Evolutionary conservation across 1,284 basidiomycete species (phyloP).

Genomic region (Trametes hirsuta): DNA sequence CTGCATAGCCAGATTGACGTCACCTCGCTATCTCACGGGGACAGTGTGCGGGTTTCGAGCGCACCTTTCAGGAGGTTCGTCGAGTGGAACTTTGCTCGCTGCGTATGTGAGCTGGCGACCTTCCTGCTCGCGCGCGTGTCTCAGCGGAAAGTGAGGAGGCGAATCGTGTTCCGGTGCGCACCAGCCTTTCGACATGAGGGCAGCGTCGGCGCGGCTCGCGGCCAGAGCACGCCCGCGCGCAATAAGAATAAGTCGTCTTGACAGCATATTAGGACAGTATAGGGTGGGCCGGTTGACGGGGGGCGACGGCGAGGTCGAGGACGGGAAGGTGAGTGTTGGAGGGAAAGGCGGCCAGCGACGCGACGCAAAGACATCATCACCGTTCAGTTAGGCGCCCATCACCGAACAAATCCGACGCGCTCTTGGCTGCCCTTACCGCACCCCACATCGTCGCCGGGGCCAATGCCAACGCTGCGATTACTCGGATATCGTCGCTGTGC

Average conservation of each 20-base stretch:
- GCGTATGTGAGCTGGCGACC: slow-evolving; percentile 46
- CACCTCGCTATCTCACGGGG: slow-evolving; percentile 2
- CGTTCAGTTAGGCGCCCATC: slow-evolving; percentile 21
- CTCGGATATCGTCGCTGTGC: background rate
- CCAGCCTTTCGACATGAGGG: slow-evolving; percentile 54
- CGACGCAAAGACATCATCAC: slow-evolving; percentile 25
- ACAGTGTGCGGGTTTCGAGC: slow-evolving; percentile 21
- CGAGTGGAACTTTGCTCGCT: slow-evolving; percentile 67
- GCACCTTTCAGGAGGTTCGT: slow-evolving; percentile 69
- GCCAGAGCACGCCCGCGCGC: slow-evolving; percentile 62
- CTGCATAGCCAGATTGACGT: slow-evolving; percentile 41
- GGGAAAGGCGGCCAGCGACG: slow-evolving; percentile 22
- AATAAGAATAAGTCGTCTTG: slow-evolving; percentile 68
- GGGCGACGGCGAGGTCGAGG: slow-evolving; percentile 11
- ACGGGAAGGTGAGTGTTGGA: slow-evolving; percentile 7
- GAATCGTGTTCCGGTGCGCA: slow-evolving; percentile 37
- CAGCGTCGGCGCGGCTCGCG: slow-evolving; percentile 42
- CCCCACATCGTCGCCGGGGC: background rate
- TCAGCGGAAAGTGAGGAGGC: background rate
- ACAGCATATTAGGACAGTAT: slow-evolving; percentile 54
- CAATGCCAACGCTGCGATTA: slow-evolving; percentile 10
- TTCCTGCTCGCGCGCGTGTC: slow-evolving; percentile 42
- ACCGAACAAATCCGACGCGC: slow-evolving; percentile 27
- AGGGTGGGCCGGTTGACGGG: slow-evolving; percentile 3
- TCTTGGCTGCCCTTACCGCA: background rate